phyloP scores from a whole-genome alignment of 1,284 basidiomycete genomes.

The Papiliotrema laurentii region DNA sequence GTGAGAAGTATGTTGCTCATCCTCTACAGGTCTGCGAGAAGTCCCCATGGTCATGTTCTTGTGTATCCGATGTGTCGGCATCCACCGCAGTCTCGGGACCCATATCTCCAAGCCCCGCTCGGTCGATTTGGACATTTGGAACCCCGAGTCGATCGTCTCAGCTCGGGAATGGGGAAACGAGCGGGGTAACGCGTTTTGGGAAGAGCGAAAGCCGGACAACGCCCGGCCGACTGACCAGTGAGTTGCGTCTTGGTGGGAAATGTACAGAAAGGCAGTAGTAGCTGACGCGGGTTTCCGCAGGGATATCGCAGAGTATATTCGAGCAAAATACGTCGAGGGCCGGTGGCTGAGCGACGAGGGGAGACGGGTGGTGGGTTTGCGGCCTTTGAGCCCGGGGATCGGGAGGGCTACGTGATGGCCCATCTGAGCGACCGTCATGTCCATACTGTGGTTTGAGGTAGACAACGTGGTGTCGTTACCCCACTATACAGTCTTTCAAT shows the following conservation, averaged over 20 bases:
- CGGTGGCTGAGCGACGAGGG: conserved; percentile 35
- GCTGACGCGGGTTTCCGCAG: conserved; percentile 15
- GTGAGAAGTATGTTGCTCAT: background rate
- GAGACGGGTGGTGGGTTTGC: conserved; percentile 11
- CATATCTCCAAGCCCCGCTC: conserved; percentile 53
- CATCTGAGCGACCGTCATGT: background rate
- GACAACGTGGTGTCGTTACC: too few species aligned
- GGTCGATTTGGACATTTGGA: conserved; percentile 54
- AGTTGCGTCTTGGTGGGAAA: conserved; percentile 16
- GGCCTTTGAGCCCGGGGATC: conserved; percentile 4
- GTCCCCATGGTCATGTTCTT: conserved; percentile 52
- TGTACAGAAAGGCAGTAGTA: background rate
- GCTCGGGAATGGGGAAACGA: conserved; percentile 49
- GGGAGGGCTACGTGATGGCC: background rate
- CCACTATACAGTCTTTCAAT: too few species aligned
- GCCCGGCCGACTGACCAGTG: conserved; percentile 35
- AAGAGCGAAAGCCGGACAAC: conserved; percentile 27
- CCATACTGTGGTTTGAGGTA: background rate
- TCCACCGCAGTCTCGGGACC: conserved; percentile 53
- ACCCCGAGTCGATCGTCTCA: conserved; percentile 41
- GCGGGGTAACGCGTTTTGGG: conserved; percentile 47
- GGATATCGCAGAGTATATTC: conserved; percentile 41
- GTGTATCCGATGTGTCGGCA: conserved; percentile 53
- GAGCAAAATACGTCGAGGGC: conserved; percentile 48
- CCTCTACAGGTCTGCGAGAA: conserved; percentile 33